These are phyloP conservation scores for Porcisia hertigi DNA, from an alignment of 208 protist genomes.

Conservation along the genomic window DNA sequence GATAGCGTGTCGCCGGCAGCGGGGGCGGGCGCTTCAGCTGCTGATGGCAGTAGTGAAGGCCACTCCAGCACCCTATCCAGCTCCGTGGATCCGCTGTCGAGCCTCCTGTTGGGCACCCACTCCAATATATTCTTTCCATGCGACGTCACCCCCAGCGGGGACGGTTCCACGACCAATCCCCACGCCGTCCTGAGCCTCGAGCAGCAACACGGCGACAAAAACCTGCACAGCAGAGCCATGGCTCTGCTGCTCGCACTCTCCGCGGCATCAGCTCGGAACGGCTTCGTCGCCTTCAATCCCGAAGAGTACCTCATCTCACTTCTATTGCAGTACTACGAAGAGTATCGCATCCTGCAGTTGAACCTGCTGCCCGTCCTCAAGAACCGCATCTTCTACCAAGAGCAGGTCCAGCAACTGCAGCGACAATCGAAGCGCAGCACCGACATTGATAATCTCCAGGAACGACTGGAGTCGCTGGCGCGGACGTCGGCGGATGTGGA, in stretches of 20 bases:
- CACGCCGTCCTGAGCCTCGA: not conserved
- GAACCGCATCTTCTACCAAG: slow-evolving; percentile 60
- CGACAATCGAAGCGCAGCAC: slow-evolving; percentile 30
- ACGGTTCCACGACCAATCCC: not conserved
- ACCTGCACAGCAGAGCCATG: slow-evolving; percentile 13
- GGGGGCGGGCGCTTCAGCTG: not conserved
- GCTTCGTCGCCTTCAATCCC: slow-evolving; percentile 47
- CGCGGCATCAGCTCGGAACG: slow-evolving; percentile 24
- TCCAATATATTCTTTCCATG: slow-evolving; percentile 10
- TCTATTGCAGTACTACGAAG: slow-evolving; percentile 78
- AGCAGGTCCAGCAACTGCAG: slow-evolving; percentile 54
- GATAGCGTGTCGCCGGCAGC: not conserved
- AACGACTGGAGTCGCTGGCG: slow-evolving; percentile 34
- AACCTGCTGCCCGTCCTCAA: slow-evolving; percentile 70
- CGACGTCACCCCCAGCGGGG: not conserved
- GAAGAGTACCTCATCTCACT: slow-evolving; percentile 58
- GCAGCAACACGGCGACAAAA: slow-evolving; percentile 1
- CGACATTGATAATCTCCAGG: slow-evolving; percentile 41
- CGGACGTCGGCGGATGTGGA: slow-evolving; percentile 32
- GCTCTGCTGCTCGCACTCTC: slow-evolving; percentile 35
- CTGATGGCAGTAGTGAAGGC: not conserved
- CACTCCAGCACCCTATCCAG: not conserved
- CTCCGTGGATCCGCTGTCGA: slow-evolving; percentile 17
- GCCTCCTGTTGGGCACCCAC: slow-evolving; percentile 25
- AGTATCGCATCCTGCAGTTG: slow-evolving; percentile 72